These are phyloP conservation scores for Entomortierella lignicola DNA, from an alignment of 192 early-diverging fungal species.

Conservation along the genomic window DNA sequence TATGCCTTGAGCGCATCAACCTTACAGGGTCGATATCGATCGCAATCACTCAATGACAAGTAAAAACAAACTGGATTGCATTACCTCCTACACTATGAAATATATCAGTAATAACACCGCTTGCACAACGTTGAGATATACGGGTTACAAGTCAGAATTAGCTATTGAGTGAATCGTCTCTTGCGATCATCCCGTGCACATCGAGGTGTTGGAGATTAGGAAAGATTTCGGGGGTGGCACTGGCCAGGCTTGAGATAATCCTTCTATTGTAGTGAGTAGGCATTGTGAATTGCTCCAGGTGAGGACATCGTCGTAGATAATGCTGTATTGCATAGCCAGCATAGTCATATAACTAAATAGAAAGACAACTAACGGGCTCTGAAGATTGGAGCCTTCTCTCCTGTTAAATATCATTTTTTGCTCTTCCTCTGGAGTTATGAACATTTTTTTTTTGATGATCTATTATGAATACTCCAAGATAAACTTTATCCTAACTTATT, in stretches of 20 bases:
- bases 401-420: neutral
- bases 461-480: neutral
- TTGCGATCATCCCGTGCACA: neutral
- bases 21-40: conserved; percentile 89
- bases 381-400: neutral
- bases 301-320: neutral
- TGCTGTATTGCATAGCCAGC: neutral
- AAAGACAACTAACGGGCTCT: neutral
- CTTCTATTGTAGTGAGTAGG: neutral
- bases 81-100: conserved; percentile 98
- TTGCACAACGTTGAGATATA: conserved; percentile 75
- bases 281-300: neutral
- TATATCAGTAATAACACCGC: conserved; percentile 83
- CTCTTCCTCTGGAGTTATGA: neutral
- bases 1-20: conserved; percentile 83
- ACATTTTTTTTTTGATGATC: neutral
- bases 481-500: neutral
- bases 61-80: conserved; percentile 93
- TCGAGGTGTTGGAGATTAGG: conserved; percentile 1
- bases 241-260: neutral
- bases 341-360: neutral
- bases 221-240: neutral
- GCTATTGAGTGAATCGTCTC: no score
- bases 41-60: conserved; percentile 89
- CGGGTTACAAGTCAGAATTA: conserved; percentile 88